Evolutionary conservation across 768 basidiomycete genomes (phyloP).

Genomic region (Russula brevipes): DNA sequence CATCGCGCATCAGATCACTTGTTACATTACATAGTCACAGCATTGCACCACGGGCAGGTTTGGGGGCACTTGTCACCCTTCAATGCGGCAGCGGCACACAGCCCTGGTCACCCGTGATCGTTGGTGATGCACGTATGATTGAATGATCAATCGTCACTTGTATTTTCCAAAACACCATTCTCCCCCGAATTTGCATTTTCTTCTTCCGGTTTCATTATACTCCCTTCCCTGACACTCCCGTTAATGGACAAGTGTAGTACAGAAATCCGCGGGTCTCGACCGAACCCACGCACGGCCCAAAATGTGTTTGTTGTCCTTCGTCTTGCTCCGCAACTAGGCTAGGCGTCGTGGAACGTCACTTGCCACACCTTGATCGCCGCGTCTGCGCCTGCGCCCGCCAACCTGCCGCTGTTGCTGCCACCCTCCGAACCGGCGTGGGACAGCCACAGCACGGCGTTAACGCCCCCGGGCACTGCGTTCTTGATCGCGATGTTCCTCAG

Average conservation of each 20-base stretch:
- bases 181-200: too few relatives aligned
- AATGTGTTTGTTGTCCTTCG: too few relatives aligned
- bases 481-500: conserved; percentile 74
- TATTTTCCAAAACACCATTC: too few relatives aligned
- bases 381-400: conserved; percentile 78
- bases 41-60: neutral
- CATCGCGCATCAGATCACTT: neutral
- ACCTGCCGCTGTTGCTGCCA: conserved; percentile 26
- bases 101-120: too few relatives aligned
- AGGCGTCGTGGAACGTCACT: conserved; percentile 39
- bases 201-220: too few relatives aligned
- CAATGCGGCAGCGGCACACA: neutral
- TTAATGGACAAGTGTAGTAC: neutral
- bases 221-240: too few relatives aligned
- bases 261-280: neutral
- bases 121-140: too few relatives aligned
- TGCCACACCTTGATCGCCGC: conserved; percentile 73
- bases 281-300: neutral
- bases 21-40: neutral
- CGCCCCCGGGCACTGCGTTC: conserved; percentile 83
- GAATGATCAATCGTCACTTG: too few relatives aligned
- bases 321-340: too few relatives aligned
- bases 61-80: neutral
- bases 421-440: conserved; percentile 37
- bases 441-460: conserved; percentile 77